A percentile compares a stretch with the other conserved stretches of the same genome.
Conservation (phyloP, 164 flowering plant genomes). For the Vitis riparia region DNA sequence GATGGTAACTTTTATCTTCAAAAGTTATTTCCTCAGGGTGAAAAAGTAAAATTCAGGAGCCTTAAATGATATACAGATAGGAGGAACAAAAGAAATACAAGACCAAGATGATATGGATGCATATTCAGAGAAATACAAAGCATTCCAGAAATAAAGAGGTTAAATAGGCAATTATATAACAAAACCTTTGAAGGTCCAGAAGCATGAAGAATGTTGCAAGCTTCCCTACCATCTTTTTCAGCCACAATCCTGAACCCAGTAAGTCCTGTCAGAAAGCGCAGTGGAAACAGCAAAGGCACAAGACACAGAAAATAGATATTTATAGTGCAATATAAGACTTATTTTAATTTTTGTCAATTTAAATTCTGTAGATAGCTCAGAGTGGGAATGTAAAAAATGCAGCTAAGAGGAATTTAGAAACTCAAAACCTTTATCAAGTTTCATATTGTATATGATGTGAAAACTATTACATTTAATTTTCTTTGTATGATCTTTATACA, state of each 20-base stretch:
- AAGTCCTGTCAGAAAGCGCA: constrained; percentile 3
- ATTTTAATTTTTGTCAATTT: background rate
- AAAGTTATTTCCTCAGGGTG: too few relatives aligned
- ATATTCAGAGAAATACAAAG: background rate
- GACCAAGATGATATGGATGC: background rate
- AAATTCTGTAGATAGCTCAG: background rate
- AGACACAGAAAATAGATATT: background rate
- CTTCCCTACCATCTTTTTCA: constrained; percentile 87
- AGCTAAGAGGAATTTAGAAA: background rate
- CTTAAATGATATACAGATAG: too few relatives aligned
- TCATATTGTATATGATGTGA: too few relatives aligned
- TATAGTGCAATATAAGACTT: background rate
- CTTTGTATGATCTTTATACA: too few relatives aligned
- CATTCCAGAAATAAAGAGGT: background rate
- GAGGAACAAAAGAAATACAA: background rate
- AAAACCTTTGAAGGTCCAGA: constrained; percentile 94
- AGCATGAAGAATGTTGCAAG: constrained; percentile 87
- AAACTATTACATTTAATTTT: too few relatives aligned
- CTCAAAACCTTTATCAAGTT: too few relatives aligned
- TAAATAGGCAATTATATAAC: background rate
- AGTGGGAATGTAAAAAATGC: background rate
- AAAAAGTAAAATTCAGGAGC: too few relatives aligned
- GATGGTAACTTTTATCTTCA: too few relatives aligned
- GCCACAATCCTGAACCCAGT: constrained; percentile 70
- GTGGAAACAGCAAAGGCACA: background rate